Percentiles rank a stretch among this genome's conserved stretches.
These are phyloP conservation scores for Camellia sinensis DNA, from an alignment of 148 eudicot genomes.

Conservation along the genomic window DNA sequence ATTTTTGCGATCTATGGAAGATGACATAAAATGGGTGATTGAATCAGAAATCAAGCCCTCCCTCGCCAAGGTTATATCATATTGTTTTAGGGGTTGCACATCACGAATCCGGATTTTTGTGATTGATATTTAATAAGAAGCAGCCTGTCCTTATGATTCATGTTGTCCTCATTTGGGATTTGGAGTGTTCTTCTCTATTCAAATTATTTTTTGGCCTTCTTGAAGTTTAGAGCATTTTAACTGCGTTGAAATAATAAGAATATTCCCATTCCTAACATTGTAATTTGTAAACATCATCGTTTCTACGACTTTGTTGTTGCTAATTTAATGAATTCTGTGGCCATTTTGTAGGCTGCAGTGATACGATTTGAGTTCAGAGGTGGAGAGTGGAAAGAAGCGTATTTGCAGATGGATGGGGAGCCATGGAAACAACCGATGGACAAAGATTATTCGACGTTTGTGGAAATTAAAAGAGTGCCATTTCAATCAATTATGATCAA, in stretches of 20 bases:
- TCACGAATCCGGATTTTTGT: not conserved
- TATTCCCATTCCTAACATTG: not conserved
- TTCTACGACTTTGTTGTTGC: not conserved
- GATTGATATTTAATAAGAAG: not conserved
- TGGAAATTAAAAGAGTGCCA: constrained; percentile 76
- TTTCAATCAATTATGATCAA: constrained; percentile 70
- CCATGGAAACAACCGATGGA: constrained; percentile 97
- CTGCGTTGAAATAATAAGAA: not conserved
- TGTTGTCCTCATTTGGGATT: not conserved
- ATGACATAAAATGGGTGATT: not conserved
- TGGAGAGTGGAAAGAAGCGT: constrained; percentile 81
- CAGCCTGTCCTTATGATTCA: not conserved
- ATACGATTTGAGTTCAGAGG: constrained; percentile 90
- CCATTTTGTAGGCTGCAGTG: constrained; percentile 62
- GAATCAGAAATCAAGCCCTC: not conserved
- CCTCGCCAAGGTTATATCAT: not conserved
- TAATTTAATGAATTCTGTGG: not conserved
- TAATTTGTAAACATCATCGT: not conserved
- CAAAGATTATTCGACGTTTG: constrained; percentile 69
- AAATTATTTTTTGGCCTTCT: not conserved
- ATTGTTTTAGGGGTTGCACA: not conserved
- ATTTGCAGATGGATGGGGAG: constrained; percentile 94
- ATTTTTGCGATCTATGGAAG: not conserved
- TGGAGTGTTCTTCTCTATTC: not conserved
- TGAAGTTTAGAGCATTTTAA: not conserved